Evolutionary conservation across 2,329 filamentous ascomycete species (phyloP), one percentile per base, ranked within the genome.

Genomic region (Epichloe coenophiala): DNA sequence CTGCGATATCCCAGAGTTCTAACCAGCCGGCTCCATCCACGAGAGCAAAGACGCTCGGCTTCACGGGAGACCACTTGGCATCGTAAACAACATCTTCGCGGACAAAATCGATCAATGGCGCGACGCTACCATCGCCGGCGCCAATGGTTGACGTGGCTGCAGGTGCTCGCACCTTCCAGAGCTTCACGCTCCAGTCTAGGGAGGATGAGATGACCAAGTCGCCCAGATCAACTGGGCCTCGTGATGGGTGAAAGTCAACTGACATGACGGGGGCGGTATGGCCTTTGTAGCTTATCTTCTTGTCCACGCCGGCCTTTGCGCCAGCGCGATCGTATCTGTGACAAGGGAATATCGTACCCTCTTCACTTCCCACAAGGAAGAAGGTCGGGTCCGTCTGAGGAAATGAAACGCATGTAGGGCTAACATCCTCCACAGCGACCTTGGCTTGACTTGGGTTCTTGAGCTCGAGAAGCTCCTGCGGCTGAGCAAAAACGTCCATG

Each of bases 11-110:
- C 88, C 93, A 98, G 47, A 98, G 76, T 68, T 98, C 94, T 17
- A 98, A 74, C 67, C 83, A 86, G 33, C 93, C 94, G 2, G 87
- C 88, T 36, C 93, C 93, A 59, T 98, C 94, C 2, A 97, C 93
- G 19, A 95, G 80, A 1, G 88, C 88, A 67, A 98, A 98, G 8
- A 98, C 87, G 38, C 89, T 90, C 0, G 93, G 93, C 64, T 93
- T 91, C 56, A 93, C 80, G 0, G 93, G 93, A 13, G 88, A 95
- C 94, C 94, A 98, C 49, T 84, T 84, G 3, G 88, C 90, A 64
- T 96, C 91, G 69, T 98, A 98, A 48, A 98, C 90, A 19, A 96
- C 84, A 61, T 98, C 94, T 69, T 98, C 94, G 50, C 93, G 84
- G 19, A 86, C 84, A 62, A 98, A 88, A 56, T 97, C 89, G 12